Percentiles rank a stretch among this genome's conserved stretches.
These are phyloP conservation scores for Neocatenulostroma microsporum DNA, from an alignment of 2,329 filamentous ascomycete species.

Conservation along the genomic window DNA sequence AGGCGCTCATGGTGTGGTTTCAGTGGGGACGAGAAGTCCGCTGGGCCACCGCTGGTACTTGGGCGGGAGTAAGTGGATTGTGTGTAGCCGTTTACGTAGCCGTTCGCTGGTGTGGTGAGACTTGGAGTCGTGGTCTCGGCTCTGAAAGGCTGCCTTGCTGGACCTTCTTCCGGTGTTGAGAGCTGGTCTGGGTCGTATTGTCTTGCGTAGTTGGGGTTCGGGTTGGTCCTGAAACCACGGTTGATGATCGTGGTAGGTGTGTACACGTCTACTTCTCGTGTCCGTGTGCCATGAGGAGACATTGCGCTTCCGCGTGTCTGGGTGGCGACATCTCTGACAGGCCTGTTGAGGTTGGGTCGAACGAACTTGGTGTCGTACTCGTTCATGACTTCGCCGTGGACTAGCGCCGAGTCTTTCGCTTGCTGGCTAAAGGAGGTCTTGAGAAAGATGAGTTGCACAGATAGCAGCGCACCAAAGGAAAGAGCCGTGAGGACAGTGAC, in stretches of 20 bases:
- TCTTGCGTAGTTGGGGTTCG: slow-evolving; percentile 70
- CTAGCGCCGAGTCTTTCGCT: slow-evolving; percentile 70
- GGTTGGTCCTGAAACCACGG: slow-evolving; percentile 69
- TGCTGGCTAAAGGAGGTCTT: slow-evolving; percentile 73
- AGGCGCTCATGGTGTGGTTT: slow-evolving; percentile 36
- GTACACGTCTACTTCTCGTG: slow-evolving; percentile 51
- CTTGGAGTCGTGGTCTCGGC: slow-evolving; percentile 3
- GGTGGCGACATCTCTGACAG: slow-evolving; percentile 69
- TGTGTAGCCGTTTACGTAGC: slow-evolving; percentile 26
- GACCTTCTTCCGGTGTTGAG: slow-evolving; percentile 13
- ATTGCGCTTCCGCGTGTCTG: slow-evolving; percentile 53
- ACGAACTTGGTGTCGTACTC: slow-evolving; percentile 97
- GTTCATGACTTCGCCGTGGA: slow-evolving; percentile 85
- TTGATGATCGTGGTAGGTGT: slow-evolving; percentile 58
- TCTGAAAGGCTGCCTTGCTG: slow-evolving; percentile 12
- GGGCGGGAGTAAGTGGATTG: slow-evolving; percentile 29
- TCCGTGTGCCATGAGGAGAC: slow-evolving; percentile 23
- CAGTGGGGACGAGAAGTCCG: slow-evolving; percentile 41
- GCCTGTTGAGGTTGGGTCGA: slow-evolving; percentile 75
- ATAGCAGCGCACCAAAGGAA: slow-evolving; percentile 66
- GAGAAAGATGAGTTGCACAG: slow-evolving; percentile 66
- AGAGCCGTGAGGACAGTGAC: slow-evolving; percentile 78
- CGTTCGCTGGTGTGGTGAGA: slow-evolving; percentile 14
- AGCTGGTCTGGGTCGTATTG: slow-evolving; percentile 56
- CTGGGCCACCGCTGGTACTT: slow-evolving; percentile 25